phyloP scores from a whole-genome alignment of 495 filamentous ascomycete genomes.

The Thozetella sp. region DNA sequence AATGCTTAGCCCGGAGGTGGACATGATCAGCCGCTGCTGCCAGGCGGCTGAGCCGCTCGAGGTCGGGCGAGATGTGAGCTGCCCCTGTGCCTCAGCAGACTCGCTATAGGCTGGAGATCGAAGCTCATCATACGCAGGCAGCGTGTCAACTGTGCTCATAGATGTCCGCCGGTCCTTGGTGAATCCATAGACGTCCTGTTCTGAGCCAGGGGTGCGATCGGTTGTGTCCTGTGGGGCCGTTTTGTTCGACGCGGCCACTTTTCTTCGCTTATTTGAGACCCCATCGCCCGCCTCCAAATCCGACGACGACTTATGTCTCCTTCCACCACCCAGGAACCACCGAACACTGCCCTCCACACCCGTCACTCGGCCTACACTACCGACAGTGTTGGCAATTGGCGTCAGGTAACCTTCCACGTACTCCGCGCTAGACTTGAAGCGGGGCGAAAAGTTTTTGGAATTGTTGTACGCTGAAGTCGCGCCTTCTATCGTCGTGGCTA shows the following conservation, averaged over 20 bases:
- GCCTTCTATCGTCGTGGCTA: slow-evolving; percentile 78
- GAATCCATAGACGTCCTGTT: slow-evolving; percentile 6
- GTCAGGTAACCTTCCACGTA: slow-evolving; percentile 83
- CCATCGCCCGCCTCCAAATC: slow-evolving; percentile 42
- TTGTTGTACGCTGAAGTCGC: slow-evolving; percentile 79
- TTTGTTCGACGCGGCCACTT: slow-evolving; percentile 45
- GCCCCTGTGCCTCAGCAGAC: slow-evolving; percentile 16
- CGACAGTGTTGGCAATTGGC: slow-evolving; percentile 80
- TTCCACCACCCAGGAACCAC: slow-evolving; percentile 65
- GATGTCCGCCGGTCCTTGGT: slow-evolving; percentile 41
- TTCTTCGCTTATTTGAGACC: slow-evolving; percentile 65
- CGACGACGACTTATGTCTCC: slow-evolving; percentile 37
- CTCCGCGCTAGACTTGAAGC: slow-evolving; percentile 80
- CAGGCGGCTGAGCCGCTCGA: slow-evolving; percentile 50
- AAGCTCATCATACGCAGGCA: slow-evolving; percentile 80
- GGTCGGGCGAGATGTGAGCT: slow-evolving; percentile 16
- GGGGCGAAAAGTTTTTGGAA: slow-evolving; percentile 84
- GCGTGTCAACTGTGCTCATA: slow-evolving; percentile 59
- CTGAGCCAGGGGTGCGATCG: neutral
- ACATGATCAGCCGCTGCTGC: slow-evolving; percentile 79
- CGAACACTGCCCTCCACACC: slow-evolving; percentile 82
- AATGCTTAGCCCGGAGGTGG: slow-evolving; percentile 80
- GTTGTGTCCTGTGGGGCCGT: slow-evolving; percentile 4
- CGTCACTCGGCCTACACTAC: slow-evolving; percentile 76
- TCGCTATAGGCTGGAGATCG: slow-evolving; percentile 73